Evolutionary conservation across 2,329 filamentous ascomycete species (phyloP), one percentile per base, ranked within the genome.

Genomic region (Ascochyta viciae-villosae): DNA sequence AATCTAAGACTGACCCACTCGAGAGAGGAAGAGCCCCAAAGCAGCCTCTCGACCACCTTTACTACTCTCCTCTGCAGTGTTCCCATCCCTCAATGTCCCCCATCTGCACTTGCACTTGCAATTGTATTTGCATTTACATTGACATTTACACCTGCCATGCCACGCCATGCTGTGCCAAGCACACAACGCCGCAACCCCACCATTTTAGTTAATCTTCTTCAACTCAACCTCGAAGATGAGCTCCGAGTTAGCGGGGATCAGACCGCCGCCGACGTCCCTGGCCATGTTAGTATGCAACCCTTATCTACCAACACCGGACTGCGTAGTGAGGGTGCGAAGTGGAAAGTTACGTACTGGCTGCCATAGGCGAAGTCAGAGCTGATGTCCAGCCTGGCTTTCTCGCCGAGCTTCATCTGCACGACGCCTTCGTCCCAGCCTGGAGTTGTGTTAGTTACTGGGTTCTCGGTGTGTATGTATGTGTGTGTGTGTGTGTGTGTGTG

Each of bases 371-470:
- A 84, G 75, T 83, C 91, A 87, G 84, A 84, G 60, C 87, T 85
- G 73, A 97, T 97, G 67, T 89, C 89, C 58, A 98, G 83, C 44
- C 86, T 89, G 49, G 91, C 89, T 83, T 90, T 93, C 85, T 97
- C 94, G 74, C 93, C 93, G 52, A 96, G 82, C 76, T 89, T 88
- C 93, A 98, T 96, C 74, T 86, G 81, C n/a, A 66, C 58, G 38
- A 68, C 66, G 65, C 89, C 92, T 80, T 96, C 79, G 60, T 82
- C 80, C 80, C 80, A 81, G 61, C 79, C 77, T 80, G 55, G 24
- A 6, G 24, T 6, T 6, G 24, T 26, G 24, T 26, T 4, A 26
- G 24, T 8, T 8, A 8, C 24, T 26, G 24, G 8, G 5, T 8
- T 26, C 8, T 8, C 6, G 24, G 24, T 8, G 19, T 19, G 19